Evolutionary conservation across 2,329 filamentous ascomycete species (phyloP).

Genomic region (Colletotrichum lentis): DNA sequence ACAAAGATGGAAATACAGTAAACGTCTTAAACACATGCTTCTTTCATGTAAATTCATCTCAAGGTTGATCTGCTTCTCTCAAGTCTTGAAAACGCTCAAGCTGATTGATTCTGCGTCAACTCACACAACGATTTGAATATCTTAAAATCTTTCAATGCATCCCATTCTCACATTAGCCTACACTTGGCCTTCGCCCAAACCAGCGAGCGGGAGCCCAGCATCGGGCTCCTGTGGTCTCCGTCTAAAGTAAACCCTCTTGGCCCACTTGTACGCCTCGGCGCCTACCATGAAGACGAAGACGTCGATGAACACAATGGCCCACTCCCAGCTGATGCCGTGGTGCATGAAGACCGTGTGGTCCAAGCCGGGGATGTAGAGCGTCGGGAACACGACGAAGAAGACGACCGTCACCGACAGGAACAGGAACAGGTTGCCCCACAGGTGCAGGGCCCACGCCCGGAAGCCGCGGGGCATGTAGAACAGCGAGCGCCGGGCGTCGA

Average conservation of each 20-base stretch:
- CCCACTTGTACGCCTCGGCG: constrained; percentile 66
- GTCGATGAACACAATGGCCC: constrained; percentile 65
- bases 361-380: constrained; percentile 65
- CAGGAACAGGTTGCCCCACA: constrained; percentile 75
- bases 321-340: constrained; percentile 66
- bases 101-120: neutral
- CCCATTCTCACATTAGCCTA: neutral
- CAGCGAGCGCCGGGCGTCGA: constrained; percentile 73
- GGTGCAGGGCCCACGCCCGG: constrained; percentile 71
- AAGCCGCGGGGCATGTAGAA: constrained; percentile 74
- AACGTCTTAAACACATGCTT: no score
- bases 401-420: constrained; percentile 66
- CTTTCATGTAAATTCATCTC: no score
- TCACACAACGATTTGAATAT: neutral
- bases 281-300: constrained; percentile 65
- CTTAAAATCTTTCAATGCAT: neutral
- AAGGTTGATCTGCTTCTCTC: no score
- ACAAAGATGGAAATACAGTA: no score
- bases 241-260: constrained; percentile 59
- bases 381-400: constrained; percentile 56
- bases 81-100: no score
- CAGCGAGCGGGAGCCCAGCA: constrained; percentile 6
- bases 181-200: neutral
- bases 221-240: constrained; percentile 60
- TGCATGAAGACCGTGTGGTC: constrained; percentile 67